Percentiles rank a stretch among this genome's conserved stretches.
Conservation (phyloP, 805 yeast genomes). For the Tetrapisispora namnaoensis region DNA sequence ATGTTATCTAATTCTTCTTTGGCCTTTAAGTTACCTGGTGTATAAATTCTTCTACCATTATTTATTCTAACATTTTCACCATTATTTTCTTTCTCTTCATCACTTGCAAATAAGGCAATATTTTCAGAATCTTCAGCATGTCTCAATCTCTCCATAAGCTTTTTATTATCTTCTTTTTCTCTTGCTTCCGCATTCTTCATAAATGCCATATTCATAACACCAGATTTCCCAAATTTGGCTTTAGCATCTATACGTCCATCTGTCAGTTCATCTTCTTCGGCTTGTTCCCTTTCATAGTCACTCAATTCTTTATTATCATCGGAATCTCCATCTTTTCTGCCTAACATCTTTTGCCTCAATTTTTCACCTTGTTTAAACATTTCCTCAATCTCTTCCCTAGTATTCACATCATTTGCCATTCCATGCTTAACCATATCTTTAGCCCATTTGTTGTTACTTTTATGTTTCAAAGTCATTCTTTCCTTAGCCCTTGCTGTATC, state of each 20-base stretch:
- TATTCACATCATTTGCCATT: constrained; percentile 73
- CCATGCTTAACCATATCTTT: constrained; percentile 83
- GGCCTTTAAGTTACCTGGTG: constrained; percentile 39
- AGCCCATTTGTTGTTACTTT: constrained; percentile 85
- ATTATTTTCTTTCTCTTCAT: constrained; percentile 28
- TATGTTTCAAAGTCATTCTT: constrained; percentile 86
- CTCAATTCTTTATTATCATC: constrained; percentile 39
- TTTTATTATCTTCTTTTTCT: constrained; percentile 48
- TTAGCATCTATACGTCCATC: constrained; percentile 18
- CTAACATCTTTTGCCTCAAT: constrained; percentile 62
- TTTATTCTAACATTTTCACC: constrained; percentile 45
- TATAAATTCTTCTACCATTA: constrained; percentile 72
- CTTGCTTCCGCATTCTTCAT: constrained; percentile 84
- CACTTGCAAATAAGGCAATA: constrained; percentile 18
- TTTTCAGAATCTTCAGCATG: constrained; percentile 41
- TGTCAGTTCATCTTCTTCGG: neutral
- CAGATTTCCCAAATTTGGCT: constrained; percentile 62
- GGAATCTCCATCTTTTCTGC: constrained; percentile 43
- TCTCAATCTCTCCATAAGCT: constrained; percentile 42
- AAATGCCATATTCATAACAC: constrained; percentile 88
- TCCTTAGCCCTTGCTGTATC: constrained; percentile 77
- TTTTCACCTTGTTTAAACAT: constrained; percentile 84
- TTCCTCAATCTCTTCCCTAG: constrained; percentile 85
- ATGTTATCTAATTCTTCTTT: constrained; percentile 29
- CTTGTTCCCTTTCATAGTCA: constrained; percentile 14